Evolutionary conservation across 208 protist species (phyloP), one percentile per base, ranked within the genome.

Genomic region (Balamuthia mandrillaris): DNA sequence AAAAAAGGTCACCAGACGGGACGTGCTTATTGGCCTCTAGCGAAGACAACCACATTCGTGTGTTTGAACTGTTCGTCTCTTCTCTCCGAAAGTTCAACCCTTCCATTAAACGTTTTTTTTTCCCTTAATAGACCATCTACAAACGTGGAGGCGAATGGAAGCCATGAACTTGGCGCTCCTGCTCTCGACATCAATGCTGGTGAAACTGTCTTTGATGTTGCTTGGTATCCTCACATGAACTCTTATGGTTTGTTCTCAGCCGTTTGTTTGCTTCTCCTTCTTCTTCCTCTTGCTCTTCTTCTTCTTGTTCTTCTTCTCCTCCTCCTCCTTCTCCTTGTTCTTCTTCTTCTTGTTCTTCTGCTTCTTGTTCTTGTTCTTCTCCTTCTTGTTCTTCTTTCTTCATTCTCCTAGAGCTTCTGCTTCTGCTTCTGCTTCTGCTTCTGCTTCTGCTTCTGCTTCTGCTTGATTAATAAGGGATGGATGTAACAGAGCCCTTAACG

Each of bases 221-320:
- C 47, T 60, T 79, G 70, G 70, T 79, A 79, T 42, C 70, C 70
- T 9, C 70, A 79, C 70, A 79, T 79, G 70, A 79, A 60, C 33
- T 79, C 70, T n/a, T n/a, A n/a, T n/a, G n/a, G n/a, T n/a, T n/a
- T n/a, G n/a, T n/a, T n/a, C n/a, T n/a, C n/a, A n/a, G n/a, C n/a
- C n/a, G n/a, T n/a, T n/a, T n/a, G n/a, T n/a, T n/a, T n/a, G n/a
- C n/a, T n/a, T n/a, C n/a, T n/a, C n/a, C n/a, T n/a, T n/a, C n/a
- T n/a, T n/a, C n/a, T n/a, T n/a, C n/a, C n/a, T n/a, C n/a, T n/a
- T n/a, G n/a, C n/a, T n/a, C n/a, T n/a, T n/a, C n/a, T n/a, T n/a
- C n/a, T n/a, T n/a, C n/a, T n/a, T n/a, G n/a, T n/a, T n/a, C n/a
- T n/a, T n/a, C n/a, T n/a, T n/a, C n/a, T n/a, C n/a, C n/a, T n/a